Conservation (phyloP, 176 grass and related monocot species). For the Rhipidocladum racemiflorum region DNA sequence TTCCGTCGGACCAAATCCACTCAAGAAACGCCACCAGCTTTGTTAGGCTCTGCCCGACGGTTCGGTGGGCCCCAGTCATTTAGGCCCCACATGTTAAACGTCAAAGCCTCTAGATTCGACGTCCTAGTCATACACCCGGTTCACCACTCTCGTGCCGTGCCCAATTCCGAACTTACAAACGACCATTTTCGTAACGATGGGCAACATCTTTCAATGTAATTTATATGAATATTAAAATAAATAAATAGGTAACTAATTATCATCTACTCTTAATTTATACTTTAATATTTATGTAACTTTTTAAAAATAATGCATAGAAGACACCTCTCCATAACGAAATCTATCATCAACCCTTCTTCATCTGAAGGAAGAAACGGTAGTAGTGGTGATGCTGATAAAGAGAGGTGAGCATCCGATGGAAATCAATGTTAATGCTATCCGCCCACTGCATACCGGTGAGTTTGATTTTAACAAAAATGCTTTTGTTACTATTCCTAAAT, state of each 20-base stretch:
- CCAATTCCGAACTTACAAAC: not conserved
- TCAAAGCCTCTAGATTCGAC: conserved; percentile 15
- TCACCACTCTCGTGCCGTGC: not conserved
- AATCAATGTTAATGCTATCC: not conserved
- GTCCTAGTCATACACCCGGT: not conserved
- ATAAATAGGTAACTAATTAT: no score
- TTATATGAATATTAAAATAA: no score
- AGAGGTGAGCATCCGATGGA: not conserved
- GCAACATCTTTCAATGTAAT: no score
- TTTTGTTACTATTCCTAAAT: not conserved
- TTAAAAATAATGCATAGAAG: no score
- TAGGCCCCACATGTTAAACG: conserved; percentile 31
- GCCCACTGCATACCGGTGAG: not conserved
- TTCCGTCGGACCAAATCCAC: conserved; percentile 8
- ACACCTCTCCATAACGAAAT: no score
- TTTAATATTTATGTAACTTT: no score
- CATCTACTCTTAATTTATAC: no score
- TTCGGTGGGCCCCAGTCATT: not conserved
- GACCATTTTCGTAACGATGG: not conserved
- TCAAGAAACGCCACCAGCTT: not conserved
- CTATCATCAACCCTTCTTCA: not conserved
- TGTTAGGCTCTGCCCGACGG: not conserved
- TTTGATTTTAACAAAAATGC: not conserved
- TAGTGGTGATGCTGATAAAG: not conserved
- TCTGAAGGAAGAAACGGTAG: not conserved